These are phyloP conservation scores for Termitomyces sp. DNA, from an alignment of 768 basidiomycete genomes.

Conservation along the genomic window DNA sequence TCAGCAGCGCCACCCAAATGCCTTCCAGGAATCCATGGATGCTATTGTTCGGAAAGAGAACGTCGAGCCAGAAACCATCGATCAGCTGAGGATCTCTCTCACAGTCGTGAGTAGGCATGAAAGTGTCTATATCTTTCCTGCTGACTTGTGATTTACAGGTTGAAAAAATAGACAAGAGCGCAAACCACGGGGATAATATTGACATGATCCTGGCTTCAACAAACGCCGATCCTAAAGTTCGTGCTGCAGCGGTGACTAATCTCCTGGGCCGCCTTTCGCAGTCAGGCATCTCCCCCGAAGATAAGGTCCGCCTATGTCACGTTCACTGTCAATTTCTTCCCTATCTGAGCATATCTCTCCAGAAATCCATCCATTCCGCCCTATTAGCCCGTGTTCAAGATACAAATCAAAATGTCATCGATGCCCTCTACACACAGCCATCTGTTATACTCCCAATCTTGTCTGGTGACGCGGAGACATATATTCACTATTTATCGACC, in stretches of 20 bases:
- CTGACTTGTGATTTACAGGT: background rate
- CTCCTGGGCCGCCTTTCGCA: slow-evolving; percentile 38
- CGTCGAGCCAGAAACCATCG: slow-evolving; percentile 35
- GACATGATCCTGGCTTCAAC: slow-evolving; percentile 52
- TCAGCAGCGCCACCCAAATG: slow-evolving; percentile 58
- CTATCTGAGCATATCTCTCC: slow-evolving; percentile 2
- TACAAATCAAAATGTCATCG: slow-evolving; percentile 50
- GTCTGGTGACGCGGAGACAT: slow-evolving; percentile 33
- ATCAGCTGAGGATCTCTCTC: slow-evolving; percentile 54
- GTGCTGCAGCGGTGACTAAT: slow-evolving; percentile 53
- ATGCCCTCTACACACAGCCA: slow-evolving; percentile 58
- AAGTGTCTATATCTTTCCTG: background rate
- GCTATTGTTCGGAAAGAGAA: slow-evolving; percentile 28
- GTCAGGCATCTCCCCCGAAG: slow-evolving; percentile 25
- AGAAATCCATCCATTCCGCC: slow-evolving; percentile 59
- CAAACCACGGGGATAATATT: slow-evolving; percentile 16
- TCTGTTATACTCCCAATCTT: slow-evolving; percentile 41
- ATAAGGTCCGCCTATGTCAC: slow-evolving; percentile 32
- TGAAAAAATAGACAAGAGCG: slow-evolving; percentile 1
- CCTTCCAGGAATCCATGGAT: slow-evolving; percentile 39
- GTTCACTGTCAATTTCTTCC: background rate
- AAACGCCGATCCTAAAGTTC: slow-evolving; percentile 54
- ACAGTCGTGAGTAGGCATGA: slow-evolving; percentile 38
- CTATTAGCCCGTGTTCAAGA: slow-evolving; percentile 70
- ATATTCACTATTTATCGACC: slow-evolving; percentile 37